Percentiles rank a stretch among this genome's conserved stretches.
phyloP scores from a whole-genome alignment of 805 yeast genomes.

The Henningerozyma blattae region DNA sequence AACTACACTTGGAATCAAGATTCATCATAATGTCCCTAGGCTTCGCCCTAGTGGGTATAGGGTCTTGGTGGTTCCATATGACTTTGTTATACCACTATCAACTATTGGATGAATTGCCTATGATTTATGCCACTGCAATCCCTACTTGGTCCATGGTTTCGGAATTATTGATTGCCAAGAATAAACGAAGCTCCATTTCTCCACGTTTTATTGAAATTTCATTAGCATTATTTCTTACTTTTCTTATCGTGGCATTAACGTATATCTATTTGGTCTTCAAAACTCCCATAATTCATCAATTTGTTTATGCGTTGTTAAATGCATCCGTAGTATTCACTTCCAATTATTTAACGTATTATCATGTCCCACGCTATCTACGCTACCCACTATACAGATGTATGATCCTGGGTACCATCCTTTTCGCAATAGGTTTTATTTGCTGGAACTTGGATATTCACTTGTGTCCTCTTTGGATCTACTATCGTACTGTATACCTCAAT shows the following conservation, averaged over 20 bases:
- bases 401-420: constrained; percentile 46
- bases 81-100: constrained; percentile 84
- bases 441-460: constrained; percentile 87
- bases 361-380: too few species aligned
- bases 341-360: constrained; percentile 33
- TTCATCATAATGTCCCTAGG: constrained; percentile 66
- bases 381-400: constrained; percentile 45
- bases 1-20: constrained; percentile 53
- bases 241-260: constrained; percentile 53
- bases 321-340: constrained; percentile 59
- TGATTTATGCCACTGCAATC: constrained; percentile 95
- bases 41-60: constrained; percentile 81
- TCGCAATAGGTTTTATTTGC: constrained; percentile 61
- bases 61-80: constrained; percentile 95
- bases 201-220: constrained; percentile 17
- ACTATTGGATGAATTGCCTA: constrained; percentile 88
- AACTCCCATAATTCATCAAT: constrained; percentile 83
- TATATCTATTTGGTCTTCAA: constrained; percentile 58
- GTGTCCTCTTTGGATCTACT: constrained; percentile 44
- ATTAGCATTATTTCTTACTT: constrained; percentile 37
- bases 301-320: constrained; percentile 70
- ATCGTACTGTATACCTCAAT: constrained; percentile 59
- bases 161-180: constrained; percentile 23
- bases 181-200: constrained; percentile 1
- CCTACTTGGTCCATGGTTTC: constrained; percentile 81